Conservation (phyloP, 306 rosid genomes). For the Ormosia emarginata region DNA sequence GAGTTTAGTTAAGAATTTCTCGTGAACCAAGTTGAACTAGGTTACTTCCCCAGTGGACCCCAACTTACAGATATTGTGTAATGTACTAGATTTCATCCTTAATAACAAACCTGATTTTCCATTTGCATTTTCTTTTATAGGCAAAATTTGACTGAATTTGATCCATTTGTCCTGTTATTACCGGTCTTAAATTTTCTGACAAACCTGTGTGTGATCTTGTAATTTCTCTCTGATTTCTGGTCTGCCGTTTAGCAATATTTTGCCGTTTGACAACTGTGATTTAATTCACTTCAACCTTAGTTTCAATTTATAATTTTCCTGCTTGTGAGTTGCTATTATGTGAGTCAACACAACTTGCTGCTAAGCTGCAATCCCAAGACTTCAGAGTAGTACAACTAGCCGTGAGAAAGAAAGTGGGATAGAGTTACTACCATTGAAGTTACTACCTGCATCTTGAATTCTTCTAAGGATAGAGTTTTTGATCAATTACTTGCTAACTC, state of each 20-base stretch:
- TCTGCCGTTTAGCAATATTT: not conserved
- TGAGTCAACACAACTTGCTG: not conserved
- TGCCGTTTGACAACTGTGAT: not conserved
- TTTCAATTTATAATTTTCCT: not conserved
- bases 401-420: not conserved
- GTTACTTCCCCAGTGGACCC: not conserved
- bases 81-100: not conserved
- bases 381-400: not conserved
- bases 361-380: not conserved
- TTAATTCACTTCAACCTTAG: not conserved
- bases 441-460: not conserved
- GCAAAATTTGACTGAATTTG: not conserved
- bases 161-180: not conserved
- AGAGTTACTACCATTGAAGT: not conserved
- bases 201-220: not conserved
- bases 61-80: not conserved
- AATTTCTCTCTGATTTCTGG: not conserved
- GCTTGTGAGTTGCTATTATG: not conserved
- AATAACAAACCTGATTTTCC: not conserved
- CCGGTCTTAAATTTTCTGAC: not conserved
- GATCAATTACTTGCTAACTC: not conserved
- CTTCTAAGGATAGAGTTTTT: not conserved
- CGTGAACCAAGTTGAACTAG: not conserved
- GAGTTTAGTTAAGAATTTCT: no score
- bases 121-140: not conserved